These are phyloP conservation scores for Claviceps lovelessii DNA, from an alignment of 2,329 filamentous ascomycete species.

Conservation along the genomic window DNA sequence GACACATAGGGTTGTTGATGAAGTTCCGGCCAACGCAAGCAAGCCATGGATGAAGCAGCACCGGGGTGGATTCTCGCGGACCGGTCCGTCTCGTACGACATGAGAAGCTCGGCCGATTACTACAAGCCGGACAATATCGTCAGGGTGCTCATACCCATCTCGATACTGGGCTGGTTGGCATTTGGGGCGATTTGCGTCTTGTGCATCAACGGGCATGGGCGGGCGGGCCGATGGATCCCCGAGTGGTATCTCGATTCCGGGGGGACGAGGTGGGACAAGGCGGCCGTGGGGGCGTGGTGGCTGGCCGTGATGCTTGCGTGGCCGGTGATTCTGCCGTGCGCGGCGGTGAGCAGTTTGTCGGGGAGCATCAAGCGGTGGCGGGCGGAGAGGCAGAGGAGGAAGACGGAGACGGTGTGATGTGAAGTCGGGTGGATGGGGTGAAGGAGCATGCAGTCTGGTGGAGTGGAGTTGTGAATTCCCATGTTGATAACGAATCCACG, in stretches of 20 bases:
- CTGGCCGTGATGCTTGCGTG: conserved; percentile 16
- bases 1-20: no score
- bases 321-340: conserved; percentile 52
- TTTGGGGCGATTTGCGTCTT: conserved; percentile 19
- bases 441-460: neutral
- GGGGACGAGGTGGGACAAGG: conserved; percentile 9
- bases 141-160: conserved; percentile 12
- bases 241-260: conserved; percentile 20
- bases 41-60: neutral
- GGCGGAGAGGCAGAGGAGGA: conserved; percentile 13
- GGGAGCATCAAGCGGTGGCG: conserved; percentile 33
- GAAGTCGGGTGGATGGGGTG: neutral
- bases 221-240: conserved; percentile 18
- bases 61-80: neutral
- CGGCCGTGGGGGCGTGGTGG: conserved; percentile 17
- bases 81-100: neutral
- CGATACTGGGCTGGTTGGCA: conserved; percentile 15
- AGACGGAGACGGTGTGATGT: neutral
- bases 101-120: neutral
- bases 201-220: conserved; percentile 16
- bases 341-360: conserved; percentile 60
- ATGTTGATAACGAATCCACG: neutral
- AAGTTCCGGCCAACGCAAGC: neutral
- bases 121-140: conserved; percentile 1
- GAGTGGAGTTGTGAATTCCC: no score